A percentile compares a stretch with the other conserved stretches of the same genome.
Conservation (phyloP, 768 basidiomycete species). For the Lactarius evosmus region DNA sequence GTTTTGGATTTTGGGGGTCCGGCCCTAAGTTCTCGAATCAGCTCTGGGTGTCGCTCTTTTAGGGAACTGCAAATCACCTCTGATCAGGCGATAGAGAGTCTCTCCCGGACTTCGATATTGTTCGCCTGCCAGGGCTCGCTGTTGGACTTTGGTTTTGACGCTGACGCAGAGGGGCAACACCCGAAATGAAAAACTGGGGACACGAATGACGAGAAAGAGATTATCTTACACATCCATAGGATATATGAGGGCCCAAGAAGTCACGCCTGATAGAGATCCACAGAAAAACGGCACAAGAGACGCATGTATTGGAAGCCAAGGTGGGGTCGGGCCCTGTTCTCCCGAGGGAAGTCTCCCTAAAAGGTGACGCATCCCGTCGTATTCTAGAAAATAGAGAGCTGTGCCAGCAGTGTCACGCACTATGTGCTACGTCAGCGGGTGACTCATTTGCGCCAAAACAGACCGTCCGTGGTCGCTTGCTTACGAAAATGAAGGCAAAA, state of each 20-base stretch:
- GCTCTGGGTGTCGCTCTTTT: neutral
- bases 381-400: conserved; percentile 89
- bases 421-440: conserved; percentile 33
- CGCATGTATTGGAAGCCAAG: conserved; percentile 78
- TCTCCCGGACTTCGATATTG: conserved; percentile 65
- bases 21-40: conserved; percentile 48
- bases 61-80: conserved; percentile 49
- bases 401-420: conserved; percentile 90
- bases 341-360: conserved; percentile 74
- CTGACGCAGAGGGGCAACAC: conserved; percentile 37
- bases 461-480: conserved; percentile 37
- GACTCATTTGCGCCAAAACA: conserved; percentile 1
- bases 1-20: conserved; percentile 73
- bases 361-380: conserved; percentile 86
- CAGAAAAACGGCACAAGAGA: conserved; percentile 88
- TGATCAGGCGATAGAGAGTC: conserved; percentile 73
- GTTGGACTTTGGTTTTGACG: conserved; percentile 95
- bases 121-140: conserved; percentile 81
- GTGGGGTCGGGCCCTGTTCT: conserved; percentile 77
- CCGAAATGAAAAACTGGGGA: conserved; percentile 23
- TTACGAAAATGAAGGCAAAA: conserved; percentile 82
- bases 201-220: neutral
- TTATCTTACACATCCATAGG: conserved; percentile 82
- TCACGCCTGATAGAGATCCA: conserved; percentile 85
- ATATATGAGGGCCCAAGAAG: conserved; percentile 63